Evolutionary conservation across 345 rosid species (phyloP).

Genomic region (Sisymbrium altissimum): DNA sequence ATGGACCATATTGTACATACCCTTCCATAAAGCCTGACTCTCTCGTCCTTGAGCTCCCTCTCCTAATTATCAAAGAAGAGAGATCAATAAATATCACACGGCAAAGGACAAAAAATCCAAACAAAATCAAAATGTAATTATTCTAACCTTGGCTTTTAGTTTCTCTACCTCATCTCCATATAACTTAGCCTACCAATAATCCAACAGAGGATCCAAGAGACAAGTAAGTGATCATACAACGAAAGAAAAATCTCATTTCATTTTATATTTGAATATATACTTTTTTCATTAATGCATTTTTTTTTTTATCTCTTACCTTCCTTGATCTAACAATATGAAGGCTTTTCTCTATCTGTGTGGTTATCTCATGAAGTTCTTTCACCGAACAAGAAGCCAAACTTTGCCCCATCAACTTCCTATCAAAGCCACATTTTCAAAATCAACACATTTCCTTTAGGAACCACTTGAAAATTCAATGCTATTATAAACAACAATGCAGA

Average conservation of each 20-base stretch:
- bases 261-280: not conserved
- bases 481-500: not conserved
- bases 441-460: not conserved
- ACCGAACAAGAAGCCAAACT: constrained; percentile 40
- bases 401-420: constrained; percentile 60
- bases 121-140: not conserved
- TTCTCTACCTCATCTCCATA: constrained; percentile 43
- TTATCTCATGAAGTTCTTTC: constrained; percentile 45
- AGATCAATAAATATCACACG: not conserved
- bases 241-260: not conserved
- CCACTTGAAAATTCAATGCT: not conserved
- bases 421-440: not conserved
- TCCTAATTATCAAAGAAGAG: constrained; percentile 37
- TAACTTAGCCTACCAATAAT: constrained; percentile 41
- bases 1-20: constrained; percentile 32
- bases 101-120: not conserved
- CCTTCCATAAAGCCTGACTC: constrained; percentile 37
- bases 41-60: constrained; percentile 44
- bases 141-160: constrained; percentile 45
- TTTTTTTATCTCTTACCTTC: constrained; percentile 43
- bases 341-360: constrained; percentile 46
- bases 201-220: not conserved
- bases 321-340: constrained; percentile 47
- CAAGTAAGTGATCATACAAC: not conserved
- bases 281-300: not conserved